Evolutionary conservation across 148 eudicot species (phyloP).

Genomic region (Limonium bicolor): DNA sequence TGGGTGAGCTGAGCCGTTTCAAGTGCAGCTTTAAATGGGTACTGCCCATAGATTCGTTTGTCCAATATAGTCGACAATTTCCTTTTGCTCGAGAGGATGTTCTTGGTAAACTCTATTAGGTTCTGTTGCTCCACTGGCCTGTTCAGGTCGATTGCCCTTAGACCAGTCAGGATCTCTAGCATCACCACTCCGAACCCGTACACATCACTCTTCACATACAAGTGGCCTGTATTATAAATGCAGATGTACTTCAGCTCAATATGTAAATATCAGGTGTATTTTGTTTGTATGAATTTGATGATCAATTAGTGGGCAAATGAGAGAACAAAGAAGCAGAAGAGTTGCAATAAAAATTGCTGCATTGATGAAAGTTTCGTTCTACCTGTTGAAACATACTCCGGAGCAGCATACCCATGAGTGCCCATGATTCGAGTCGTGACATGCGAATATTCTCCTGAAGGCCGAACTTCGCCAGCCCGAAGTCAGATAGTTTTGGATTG

Average conservation of each 20-base stretch:
- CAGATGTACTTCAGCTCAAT: not conserved
- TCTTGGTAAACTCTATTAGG: slow-evolving; percentile 53
- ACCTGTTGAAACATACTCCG: slow-evolving; percentile 79
- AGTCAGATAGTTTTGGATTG: slow-evolving; percentile 63
- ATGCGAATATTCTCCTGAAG: slow-evolving; percentile 43
- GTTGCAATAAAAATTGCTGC: too few species aligned
- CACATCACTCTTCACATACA: slow-evolving; percentile 71
- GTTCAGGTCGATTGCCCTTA: slow-evolving; percentile 35
- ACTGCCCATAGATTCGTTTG: slow-evolving; percentile 48
- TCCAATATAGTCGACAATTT: slow-evolving; percentile 51
- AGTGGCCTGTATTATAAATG: slow-evolving; percentile 36
- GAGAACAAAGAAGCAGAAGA: not conserved
- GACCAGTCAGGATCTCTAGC: slow-evolving; percentile 53
- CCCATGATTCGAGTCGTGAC: slow-evolving; percentile 71
- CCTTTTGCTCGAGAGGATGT: slow-evolving; percentile 24
- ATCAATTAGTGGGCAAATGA: not conserved
- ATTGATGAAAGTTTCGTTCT: too few species aligned
- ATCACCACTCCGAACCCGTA: slow-evolving; percentile 75
- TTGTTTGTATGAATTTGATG: not conserved
- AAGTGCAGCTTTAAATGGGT: slow-evolving; percentile 44
- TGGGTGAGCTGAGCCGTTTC: slow-evolving; percentile 47
- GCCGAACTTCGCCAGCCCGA: slow-evolving; percentile 72
- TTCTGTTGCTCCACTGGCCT: slow-evolving; percentile 31
- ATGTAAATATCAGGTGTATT: not conserved
- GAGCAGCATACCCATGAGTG: slow-evolving; percentile 72